Evolutionary conservation across 495 filamentous ascomycete species (phyloP), one percentile per base, ranked within the genome.

Genomic region (Glonium stellatum): DNA sequence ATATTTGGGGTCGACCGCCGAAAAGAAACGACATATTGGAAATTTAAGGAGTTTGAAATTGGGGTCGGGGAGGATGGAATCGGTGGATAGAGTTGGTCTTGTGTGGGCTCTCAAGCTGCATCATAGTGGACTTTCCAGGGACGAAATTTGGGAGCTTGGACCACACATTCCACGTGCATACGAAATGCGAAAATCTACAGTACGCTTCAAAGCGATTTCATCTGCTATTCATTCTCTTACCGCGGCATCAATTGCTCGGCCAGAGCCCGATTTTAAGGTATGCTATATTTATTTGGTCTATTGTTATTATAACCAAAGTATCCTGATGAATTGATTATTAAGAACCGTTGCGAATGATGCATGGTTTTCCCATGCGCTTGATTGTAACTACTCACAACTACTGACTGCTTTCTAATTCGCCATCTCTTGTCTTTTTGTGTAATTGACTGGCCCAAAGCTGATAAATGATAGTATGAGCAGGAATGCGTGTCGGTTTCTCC

Each of bases 271-370:
- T 8, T 18, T 27, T 27, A 21, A 51, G 48, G 48, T 51, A 51
- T 27, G 48, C 18, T 25, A 25, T 22, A 23, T 51, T 22, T 51
- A 18, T 23, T 51, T 51, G 5, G 1, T 27, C 18, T n/a, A 31
- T n/a, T 51, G 6, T 18, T 23, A 19, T 11, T 18, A 44, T 44
- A 44, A 6, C 18, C 11, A 22, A 22, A 23, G 21, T 23, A 12
- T 51, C 4, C 25, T 51, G 48, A 51, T 51, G 48, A 51, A 51
- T 51, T 25, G 21, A 51, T 23, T 64, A 55, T 59, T 31, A 77
- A 84, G 91, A 96, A 96, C 90, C 91, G 90, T 90, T 95, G 92
- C 91, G 88, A 87, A 84, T 92, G 89, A 93, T 83, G 80, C 1
- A 27, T 35, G 31, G 3, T 27, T 71, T 39, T 42, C 61, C n/a